Evolutionary conservation across 345 rosid species (phyloP), one percentile per base, ranked within the genome.

Genomic region (Hibiscus mutabilis): DNA sequence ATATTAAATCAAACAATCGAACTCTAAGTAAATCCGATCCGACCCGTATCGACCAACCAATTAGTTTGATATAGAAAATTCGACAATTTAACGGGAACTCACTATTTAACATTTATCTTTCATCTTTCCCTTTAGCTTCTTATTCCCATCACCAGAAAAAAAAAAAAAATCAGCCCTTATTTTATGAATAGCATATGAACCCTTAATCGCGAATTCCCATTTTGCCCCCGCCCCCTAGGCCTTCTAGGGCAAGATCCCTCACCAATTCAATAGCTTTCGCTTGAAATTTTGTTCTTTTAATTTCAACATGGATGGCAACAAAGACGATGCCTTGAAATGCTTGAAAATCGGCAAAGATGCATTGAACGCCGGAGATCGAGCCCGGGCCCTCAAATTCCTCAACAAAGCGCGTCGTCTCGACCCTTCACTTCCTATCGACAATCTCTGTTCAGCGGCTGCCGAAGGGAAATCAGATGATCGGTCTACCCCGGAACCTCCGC

Each of bases 251-350:
- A 4, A 11, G 10, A 19, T 22, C 1, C 25, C n/a, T 25, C 14
- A 40, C 14, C 4, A 12, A 5, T 37, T 49, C 7, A 18, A 11
- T 25, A n/a, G n/a, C n/a, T n/a, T n/a, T n/a, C n/a, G n/a, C n/a
- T n/a, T n/a, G n/a, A n/a, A n/a, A n/a, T n/a, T n/a, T n/a, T n/a
- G n/a, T n/a, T n/a, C n/a, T n/a, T n/a, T n/a, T n/a, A n/a, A n/a
- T n/a, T n/a, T n/a, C n/a, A n/a, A n/a, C n/a, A 94, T 94, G 99
- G 97, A 95, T 60, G 90, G 99, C 49, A 95, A 95, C 82, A 91
- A 91, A 75, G 99, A 91, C 59, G 97, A 95, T 33, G 99, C 97
- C 4, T 83, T 92, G 72, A 95, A 90, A 77, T 91, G 93, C 80
- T 67, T 95, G 77, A 82, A 76, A 77, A 91, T 95, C 81, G 96